A percentile compares a stretch with the other conserved stretches of the same genome.
These are phyloP conservation scores for Neurospora sp. DNA, from an alignment of 495 filamentous ascomycete species.

Conservation along the genomic window DNA sequence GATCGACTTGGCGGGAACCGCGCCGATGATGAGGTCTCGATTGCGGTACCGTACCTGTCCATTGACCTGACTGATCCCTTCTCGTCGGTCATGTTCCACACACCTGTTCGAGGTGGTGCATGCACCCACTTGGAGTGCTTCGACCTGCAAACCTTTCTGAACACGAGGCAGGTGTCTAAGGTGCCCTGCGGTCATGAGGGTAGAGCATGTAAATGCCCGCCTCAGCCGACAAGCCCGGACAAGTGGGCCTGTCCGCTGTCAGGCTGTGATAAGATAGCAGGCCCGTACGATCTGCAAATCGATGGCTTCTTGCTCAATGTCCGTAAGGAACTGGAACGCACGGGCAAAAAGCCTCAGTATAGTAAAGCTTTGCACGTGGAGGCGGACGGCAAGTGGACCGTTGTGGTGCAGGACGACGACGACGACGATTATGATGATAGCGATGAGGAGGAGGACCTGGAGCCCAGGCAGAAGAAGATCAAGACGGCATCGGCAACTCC, in stretches of 20 bases:
- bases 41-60: conserved; percentile 52
- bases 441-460: background rate
- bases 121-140: conserved; percentile 75
- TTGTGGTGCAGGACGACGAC: conserved; percentile 20
- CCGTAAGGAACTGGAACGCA: conserved; percentile 33
- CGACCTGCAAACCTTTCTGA: conserved; percentile 72
- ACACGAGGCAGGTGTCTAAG: conserved; percentile 41
- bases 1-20: conserved; percentile 27
- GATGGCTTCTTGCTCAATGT: conserved; percentile 63
- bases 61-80: conserved; percentile 74
- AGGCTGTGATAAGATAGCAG: conserved; percentile 54
- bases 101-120: conserved; percentile 53
- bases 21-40: conserved; percentile 57
- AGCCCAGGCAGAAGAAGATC: background rate
- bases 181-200: conserved; percentile 11
- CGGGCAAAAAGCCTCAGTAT: conserved; percentile 24
- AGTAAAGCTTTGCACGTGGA: conserved; percentile 48
- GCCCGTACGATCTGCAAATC: conserved; percentile 55
- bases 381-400: conserved; percentile 50
- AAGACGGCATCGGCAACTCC: background rate
- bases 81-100: conserved; percentile 53
- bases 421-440: conserved; percentile 18
- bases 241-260: conserved; percentile 70
- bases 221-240: conserved; percentile 50
- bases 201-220: conserved; percentile 19